These are phyloP conservation scores for Quambalaria eucalypti DNA, from an alignment of 1,284 basidiomycete species.

Conservation along the genomic window DNA sequence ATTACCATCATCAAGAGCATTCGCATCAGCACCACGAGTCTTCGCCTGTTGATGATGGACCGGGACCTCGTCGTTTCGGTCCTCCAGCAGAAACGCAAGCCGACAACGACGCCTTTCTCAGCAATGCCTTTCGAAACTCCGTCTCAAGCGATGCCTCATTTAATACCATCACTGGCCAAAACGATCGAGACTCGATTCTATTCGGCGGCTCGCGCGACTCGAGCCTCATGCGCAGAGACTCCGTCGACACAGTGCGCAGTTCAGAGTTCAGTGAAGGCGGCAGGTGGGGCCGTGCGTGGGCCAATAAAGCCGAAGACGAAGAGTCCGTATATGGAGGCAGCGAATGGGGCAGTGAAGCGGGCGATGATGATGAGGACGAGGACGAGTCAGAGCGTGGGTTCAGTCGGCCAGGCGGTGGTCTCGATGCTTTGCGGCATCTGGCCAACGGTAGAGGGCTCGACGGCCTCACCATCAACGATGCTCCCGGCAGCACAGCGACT, in stretches of 20 bases:
- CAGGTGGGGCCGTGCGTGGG: slow-evolving; percentile 33
- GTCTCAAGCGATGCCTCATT: slow-evolving; percentile 29
- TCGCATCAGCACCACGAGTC: not conserved
- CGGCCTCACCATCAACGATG: not conserved
- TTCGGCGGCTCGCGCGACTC: slow-evolving; percentile 1
- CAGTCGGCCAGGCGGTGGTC: not conserved
- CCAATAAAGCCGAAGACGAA: slow-evolving; percentile 27
- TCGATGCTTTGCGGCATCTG: not conserved
- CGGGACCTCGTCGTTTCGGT: not conserved
- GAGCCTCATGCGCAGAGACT: slow-evolving; percentile 15
- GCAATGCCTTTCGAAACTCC: slow-evolving; percentile 26
- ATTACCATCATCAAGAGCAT: not conserved
- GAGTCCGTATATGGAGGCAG: slow-evolving; percentile 21
- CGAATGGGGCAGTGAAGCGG: slow-evolving; percentile 13
- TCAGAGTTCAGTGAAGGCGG: slow-evolving; percentile 36
- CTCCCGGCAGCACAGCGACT: not conserved
- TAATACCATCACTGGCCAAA: slow-evolving; percentile 23
- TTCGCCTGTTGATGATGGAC: not conserved
- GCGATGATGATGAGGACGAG: not conserved
- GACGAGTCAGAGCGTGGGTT: too few relatives aligned
- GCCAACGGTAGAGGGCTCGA: not conserved
- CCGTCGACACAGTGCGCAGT: slow-evolving; percentile 32
- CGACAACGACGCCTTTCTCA: not conserved
- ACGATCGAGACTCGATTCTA: slow-evolving; percentile 6
- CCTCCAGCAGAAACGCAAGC: not conserved